Evolutionary conservation across 306 rosid genomes (phyloP).

Genomic region (Casuarina equisetifolia): DNA sequence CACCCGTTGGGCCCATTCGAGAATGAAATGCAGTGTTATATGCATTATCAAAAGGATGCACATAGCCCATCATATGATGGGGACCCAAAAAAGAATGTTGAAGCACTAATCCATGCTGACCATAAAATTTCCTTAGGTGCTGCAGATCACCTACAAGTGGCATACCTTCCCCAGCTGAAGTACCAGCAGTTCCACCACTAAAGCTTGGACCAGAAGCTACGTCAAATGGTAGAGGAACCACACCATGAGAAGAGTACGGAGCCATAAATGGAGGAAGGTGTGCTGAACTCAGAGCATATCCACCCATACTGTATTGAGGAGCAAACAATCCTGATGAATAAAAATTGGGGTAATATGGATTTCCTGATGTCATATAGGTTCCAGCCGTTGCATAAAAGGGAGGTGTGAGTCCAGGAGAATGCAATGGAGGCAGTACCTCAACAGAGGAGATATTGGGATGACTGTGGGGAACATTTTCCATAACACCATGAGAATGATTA

Average conservation of each 20-base stretch:
- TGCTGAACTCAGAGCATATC: slow-evolving; percentile 47
- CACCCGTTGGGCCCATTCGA: slow-evolving; percentile 36
- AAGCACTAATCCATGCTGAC: slow-evolving; percentile 46
- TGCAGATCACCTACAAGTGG: slow-evolving; percentile 40
- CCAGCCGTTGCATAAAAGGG: slow-evolving; percentile 53
- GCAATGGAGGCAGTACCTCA: slow-evolving; percentile 46
- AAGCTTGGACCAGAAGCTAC: slow-evolving; percentile 39
- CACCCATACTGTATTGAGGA: slow-evolving; percentile 48
- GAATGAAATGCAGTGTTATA: slow-evolving; percentile 42
- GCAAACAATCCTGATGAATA: slow-evolving; percentile 38
- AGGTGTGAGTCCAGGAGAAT: slow-evolving; percentile 42
- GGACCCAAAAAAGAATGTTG: slow-evolving; percentile 55
- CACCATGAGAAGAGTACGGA: slow-evolving; percentile 51
- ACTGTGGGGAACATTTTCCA: slow-evolving; percentile 39
- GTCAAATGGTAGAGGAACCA: slow-evolving; percentile 46
- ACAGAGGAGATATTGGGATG: slow-evolving; percentile 45
- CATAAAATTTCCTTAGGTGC: slow-evolving; percentile 45
- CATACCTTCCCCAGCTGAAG: slow-evolving; percentile 40
- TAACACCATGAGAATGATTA: slow-evolving; percentile 34
- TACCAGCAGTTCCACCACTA: slow-evolving; percentile 41
- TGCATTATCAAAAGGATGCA: slow-evolving; percentile 35
- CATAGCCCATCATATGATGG: slow-evolving; percentile 40
- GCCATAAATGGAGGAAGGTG: slow-evolving; percentile 41
- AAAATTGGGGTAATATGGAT: slow-evolving; percentile 45
- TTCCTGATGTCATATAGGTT: slow-evolving; percentile 47